These are phyloP conservation scores for Butyriboletus appendiculatus DNA, from an alignment of 1,284 basidiomycete genomes.

Conservation along the genomic window DNA sequence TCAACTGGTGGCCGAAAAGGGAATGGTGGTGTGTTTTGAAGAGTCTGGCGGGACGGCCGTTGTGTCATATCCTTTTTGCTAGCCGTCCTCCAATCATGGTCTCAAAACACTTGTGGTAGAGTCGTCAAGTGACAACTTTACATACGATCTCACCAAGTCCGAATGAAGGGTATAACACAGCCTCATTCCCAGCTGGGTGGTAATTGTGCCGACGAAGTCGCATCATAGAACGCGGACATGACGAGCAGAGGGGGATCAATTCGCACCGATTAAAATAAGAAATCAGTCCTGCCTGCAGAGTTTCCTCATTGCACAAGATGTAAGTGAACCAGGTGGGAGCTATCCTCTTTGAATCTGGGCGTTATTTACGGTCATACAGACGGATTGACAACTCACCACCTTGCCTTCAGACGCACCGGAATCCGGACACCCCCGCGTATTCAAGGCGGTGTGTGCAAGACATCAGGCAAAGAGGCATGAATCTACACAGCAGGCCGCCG, in stretches of 20 bases:
- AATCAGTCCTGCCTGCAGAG: neutral
- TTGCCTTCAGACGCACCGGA: neutral
- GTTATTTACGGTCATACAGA: neutral
- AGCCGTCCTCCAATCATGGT: too few species aligned
- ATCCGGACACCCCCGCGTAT: too few species aligned
- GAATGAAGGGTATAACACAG: neutral
- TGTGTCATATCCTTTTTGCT: too few species aligned
- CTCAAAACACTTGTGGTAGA: too few species aligned
- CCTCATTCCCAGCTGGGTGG: neutral
- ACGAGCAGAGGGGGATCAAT: neutral
- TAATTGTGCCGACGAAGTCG: constrained; percentile 4
- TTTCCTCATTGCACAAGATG: neutral
- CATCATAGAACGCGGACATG: neutral
- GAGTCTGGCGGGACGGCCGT: too few species aligned
- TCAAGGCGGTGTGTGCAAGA: neutral
- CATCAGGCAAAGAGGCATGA: neutral
- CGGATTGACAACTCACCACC: neutral
- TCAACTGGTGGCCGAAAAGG: too few species aligned
- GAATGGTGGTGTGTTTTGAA: too few species aligned
- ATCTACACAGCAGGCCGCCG: neutral
- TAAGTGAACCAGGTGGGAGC: neutral
- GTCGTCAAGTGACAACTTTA: too few species aligned
- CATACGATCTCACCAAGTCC: neutral
- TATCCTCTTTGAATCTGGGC: neutral
- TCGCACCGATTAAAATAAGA: neutral